These are phyloP conservation scores for Tothia fuscella DNA, from an alignment of 2,329 filamentous ascomycete species.

Conservation along the genomic window DNA sequence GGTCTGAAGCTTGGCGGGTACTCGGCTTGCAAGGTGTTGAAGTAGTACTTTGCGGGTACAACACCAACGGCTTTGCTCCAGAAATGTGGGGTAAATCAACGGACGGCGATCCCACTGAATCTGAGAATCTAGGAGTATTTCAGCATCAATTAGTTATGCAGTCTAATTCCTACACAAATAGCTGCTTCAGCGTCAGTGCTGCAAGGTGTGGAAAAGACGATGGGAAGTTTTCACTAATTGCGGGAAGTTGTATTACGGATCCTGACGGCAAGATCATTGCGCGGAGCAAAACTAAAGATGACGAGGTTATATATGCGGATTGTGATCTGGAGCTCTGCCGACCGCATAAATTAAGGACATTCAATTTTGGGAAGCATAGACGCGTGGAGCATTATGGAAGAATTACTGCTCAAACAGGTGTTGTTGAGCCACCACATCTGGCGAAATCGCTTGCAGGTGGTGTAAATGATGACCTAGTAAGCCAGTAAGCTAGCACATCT, in stretches of 20 bases:
- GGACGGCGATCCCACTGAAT: constrained; percentile 30
- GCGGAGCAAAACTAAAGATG: constrained; percentile 33
- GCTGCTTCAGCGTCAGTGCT: constrained; percentile 36
- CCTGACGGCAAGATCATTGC: constrained; percentile 37
- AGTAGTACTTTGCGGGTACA: constrained; percentile 37
- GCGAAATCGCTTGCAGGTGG: no score
- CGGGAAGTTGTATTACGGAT: constrained; percentile 33
- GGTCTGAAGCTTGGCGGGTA: constrained; percentile 39
- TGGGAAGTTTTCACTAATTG: constrained; percentile 34
- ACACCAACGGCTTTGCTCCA: constrained; percentile 38
- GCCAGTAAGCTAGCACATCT: no score
- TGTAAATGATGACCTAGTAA: no score
- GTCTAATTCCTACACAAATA: constrained; percentile 39
- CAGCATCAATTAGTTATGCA: constrained; percentile 42
- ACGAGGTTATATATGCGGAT: constrained; percentile 38
- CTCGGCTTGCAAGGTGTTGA: constrained; percentile 40
- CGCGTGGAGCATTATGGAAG: constrained; percentile 15
- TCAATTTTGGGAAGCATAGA: constrained; percentile 18
- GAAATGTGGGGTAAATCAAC: constrained; percentile 29
- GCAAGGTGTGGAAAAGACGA: constrained; percentile 39
- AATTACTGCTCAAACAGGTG: constrained; percentile 15
- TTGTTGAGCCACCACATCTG: constrained; percentile 22
- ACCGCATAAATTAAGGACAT: constrained; percentile 32
- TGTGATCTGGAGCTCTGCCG: constrained; percentile 35
- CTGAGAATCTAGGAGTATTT: constrained; percentile 34